phyloP scores from a whole-genome alignment of 164 flowering plant species.

The Vitis rupestris region DNA sequence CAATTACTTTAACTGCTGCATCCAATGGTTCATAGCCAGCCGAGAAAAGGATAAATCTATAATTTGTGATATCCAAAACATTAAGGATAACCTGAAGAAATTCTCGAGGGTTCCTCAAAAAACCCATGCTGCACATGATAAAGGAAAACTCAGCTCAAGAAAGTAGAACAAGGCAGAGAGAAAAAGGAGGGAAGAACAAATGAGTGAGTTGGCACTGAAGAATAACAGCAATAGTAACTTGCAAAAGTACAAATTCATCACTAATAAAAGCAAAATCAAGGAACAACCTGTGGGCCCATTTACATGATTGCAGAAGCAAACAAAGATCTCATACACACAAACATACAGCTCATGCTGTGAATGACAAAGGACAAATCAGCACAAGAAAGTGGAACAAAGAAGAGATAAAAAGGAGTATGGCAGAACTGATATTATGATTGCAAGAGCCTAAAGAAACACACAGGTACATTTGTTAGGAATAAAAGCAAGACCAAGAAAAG shows the following conservation, averaged over 20 bases:
- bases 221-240: not conserved
- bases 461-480: too few species aligned
- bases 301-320: too few species aligned
- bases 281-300: too few species aligned
- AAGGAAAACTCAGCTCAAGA: conserved; percentile 4
- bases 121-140: conserved; percentile 81
- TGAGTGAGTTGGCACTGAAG: not conserved
- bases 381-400: too few species aligned
- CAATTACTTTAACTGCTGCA: conserved; percentile 39
- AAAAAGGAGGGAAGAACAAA: not conserved
- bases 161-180: not conserved
- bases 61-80: conserved; percentile 42
- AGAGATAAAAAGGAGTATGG: too few species aligned
- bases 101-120: conserved; percentile 61
- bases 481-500: too few species aligned
- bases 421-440: too few species aligned
- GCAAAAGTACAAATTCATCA: not conserved
- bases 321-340: too few species aligned
- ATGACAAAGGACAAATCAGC: too few species aligned
- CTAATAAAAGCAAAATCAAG: too few species aligned
- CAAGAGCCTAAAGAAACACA: too few species aligned
- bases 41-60: conserved; percentile 72
- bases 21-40: conserved; percentile 81
- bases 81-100: conserved; percentile 65
- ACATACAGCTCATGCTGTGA: too few species aligned